Conservation (phyloP, 2,329 filamentous ascomycete species). For the Colletotrichum filicis region DNA sequence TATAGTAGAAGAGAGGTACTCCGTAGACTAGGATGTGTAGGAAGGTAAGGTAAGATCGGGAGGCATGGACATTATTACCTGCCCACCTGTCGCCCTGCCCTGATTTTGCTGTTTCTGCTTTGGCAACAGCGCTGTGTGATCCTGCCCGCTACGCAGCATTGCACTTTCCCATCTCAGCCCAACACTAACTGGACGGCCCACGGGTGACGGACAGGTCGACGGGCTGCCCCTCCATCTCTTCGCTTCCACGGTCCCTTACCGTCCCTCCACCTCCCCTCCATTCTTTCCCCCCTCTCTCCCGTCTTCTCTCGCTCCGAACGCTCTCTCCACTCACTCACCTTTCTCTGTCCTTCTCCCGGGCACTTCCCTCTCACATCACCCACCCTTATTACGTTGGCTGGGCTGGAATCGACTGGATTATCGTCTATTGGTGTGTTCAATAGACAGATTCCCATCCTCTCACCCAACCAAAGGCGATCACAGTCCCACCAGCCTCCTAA, state of each 20-base stretch:
- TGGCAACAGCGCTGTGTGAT: background rate
- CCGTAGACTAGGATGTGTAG: background rate
- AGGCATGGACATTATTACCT: background rate
- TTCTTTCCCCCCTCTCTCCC: background rate
- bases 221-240: constrained; percentile 24
- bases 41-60: background rate
- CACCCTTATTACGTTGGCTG: background rate
- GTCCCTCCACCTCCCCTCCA: background rate
- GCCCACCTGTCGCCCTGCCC: background rate
- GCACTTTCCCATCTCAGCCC: constrained; percentile 23
- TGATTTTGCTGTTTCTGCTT: background rate
- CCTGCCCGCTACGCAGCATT: background rate
- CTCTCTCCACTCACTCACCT: constrained; percentile 6
- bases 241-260: constrained; percentile 11
- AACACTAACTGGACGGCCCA: constrained; percentile 2
- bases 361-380: constrained; percentile 13
- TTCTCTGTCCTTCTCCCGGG: constrained; percentile 26
- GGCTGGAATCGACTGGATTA: background rate
- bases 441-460: background rate
- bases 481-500: constrained; percentile 25
- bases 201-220: background rate
- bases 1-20: background rate
- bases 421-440: background rate
- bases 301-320: constrained; percentile 3
- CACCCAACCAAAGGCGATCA: constrained; percentile 14